These are phyloP conservation scores for Cubamyces sp. DNA, from an alignment of 768 basidiomycete species.

Conservation along the genomic window DNA sequence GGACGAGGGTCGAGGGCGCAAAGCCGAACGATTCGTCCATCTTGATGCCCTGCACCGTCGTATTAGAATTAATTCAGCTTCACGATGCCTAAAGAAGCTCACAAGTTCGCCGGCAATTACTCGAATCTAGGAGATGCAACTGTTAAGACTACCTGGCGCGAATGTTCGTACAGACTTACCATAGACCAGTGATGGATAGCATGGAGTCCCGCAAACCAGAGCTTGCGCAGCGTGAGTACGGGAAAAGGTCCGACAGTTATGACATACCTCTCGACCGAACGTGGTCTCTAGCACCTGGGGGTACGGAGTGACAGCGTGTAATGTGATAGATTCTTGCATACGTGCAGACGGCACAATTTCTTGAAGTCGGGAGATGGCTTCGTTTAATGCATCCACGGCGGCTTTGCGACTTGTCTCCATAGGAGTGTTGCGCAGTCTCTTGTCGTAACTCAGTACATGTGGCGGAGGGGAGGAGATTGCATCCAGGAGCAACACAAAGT, in stretches of 20 bases:
- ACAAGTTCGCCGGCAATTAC: slow-evolving; percentile 86
- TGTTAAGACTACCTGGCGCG: slow-evolving; percentile 9
- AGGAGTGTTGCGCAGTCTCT: slow-evolving; percentile 75
- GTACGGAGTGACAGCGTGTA: slow-evolving; percentile 83
- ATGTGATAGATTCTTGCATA: slow-evolving; percentile 61
- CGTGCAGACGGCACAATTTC: slow-evolving; percentile 51
- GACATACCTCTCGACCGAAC: slow-evolving; percentile 70
- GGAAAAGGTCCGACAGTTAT: slow-evolving; percentile 9
- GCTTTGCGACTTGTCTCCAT: slow-evolving; percentile 74
- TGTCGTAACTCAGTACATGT: slow-evolving; percentile 73
- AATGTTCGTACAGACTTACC: slow-evolving; percentile 47
- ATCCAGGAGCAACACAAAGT: slow-evolving; percentile 71
- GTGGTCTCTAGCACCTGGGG: slow-evolving; percentile 76
- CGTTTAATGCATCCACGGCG: slow-evolving; percentile 59
- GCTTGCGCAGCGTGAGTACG: slow-evolving; percentile 40
- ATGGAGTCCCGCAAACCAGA: slow-evolving; percentile 87
- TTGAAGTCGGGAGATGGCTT: slow-evolving; percentile 60
- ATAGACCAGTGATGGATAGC: slow-evolving; percentile 93
- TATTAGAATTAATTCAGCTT: background rate
- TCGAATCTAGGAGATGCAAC: slow-evolving; percentile 55
- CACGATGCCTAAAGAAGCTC: slow-evolving; percentile 28
- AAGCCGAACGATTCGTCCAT: slow-evolving; percentile 82
- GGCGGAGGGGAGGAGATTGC: slow-evolving; percentile 50
- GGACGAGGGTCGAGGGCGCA: slow-evolving; percentile 82
- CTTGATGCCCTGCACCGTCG: slow-evolving; percentile 54